Conservation (phyloP, 164 flowering plant genomes). For the Tinospora cordifolia region DNA sequence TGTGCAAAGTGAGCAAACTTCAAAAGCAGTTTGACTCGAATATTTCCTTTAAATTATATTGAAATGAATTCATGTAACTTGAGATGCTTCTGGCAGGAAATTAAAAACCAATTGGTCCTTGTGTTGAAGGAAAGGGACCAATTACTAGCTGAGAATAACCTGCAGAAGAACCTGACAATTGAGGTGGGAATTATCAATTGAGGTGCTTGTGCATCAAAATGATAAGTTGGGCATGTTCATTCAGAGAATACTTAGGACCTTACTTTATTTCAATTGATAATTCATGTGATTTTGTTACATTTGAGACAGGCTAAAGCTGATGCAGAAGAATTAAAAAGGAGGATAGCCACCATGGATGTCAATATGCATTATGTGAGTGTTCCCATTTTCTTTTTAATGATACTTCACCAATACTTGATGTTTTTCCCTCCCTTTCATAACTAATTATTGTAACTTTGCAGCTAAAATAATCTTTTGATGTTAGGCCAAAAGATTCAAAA, state of each 20-base stretch:
- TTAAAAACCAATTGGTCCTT: constrained; percentile 22
- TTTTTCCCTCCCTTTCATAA: too few species aligned
- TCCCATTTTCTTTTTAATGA: not conserved
- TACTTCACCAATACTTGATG: not conserved
- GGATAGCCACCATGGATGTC: constrained; percentile 30
- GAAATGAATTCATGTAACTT: not conserved
- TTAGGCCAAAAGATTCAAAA: too few species aligned
- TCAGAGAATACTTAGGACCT: not conserved
- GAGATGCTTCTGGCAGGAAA: constrained; percentile 1
- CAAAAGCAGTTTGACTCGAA: constrained; percentile 20
- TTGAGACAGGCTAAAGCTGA: constrained; percentile 30
- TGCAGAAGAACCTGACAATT: constrained; percentile 15
- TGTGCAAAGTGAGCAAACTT: constrained; percentile 26
- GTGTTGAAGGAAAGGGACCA: constrained; percentile 34
- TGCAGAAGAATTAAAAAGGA: constrained; percentile 28
- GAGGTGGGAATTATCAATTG: constrained; percentile 27
- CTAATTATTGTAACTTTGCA: not conserved
- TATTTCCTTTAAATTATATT: not conserved
- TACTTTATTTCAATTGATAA: not conserved
- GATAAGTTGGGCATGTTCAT: constrained; percentile 20
- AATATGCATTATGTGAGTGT: constrained; percentile 45
- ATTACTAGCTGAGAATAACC: constrained; percentile 19
- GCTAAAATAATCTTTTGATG: too few species aligned
- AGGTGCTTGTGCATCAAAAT: constrained; percentile 14
- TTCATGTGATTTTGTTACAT: constrained; percentile 23